Evolutionary conservation across 202 grass and related monocot genomes (phyloP), one percentile per base, ranked within the genome.

Genomic region (Panicum virgatum): DNA sequence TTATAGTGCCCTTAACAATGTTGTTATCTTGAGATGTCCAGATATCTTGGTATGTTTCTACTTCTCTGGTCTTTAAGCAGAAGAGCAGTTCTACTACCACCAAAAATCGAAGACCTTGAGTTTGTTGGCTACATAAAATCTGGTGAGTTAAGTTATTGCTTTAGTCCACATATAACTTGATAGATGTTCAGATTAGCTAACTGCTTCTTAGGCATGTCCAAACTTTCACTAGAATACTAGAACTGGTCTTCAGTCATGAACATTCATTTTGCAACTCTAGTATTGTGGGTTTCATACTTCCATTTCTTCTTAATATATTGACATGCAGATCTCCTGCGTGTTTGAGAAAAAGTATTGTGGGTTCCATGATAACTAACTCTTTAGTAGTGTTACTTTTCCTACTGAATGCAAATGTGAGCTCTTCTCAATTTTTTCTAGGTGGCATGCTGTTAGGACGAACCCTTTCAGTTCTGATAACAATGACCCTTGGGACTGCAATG

Each of bases 61-160:
- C 92, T 92, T 79, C 72, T 94, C 42, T 94, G 92, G 92, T 85
- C 87, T 91, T 85, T 94, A 81, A 82, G 92, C 69, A 88, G 89
- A 82, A 90, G 82, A 84, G 84, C 87, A 45, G 78, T 91, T 75
- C 70, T 94, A 70, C 64, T 92, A 46, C 89, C 92, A 65, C 92
- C 84, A 2, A 94, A 88, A 83, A 54, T 90, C 37, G 69, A 90
- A 81, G 92, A 94, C 76, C 83, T 94, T 58, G 61, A 94, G 12
- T 94, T 92, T 88, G 82, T 62, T 75, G 89, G 89, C 5, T 94
- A 94, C 86, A 82, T 94, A 59, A 91, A 94, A 92, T 94, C 87
- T 62, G 92, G 89, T 92, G 82, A 85, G 85, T 84, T 66, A 83
- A 74, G 48, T 68, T 39, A 39, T 75, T 69, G 64, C 50, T 75